These are phyloP conservation scores for Cylindrodendrum hubeiense DNA, from an alignment of 2,329 filamentous ascomycete genomes.

Conservation along the genomic window DNA sequence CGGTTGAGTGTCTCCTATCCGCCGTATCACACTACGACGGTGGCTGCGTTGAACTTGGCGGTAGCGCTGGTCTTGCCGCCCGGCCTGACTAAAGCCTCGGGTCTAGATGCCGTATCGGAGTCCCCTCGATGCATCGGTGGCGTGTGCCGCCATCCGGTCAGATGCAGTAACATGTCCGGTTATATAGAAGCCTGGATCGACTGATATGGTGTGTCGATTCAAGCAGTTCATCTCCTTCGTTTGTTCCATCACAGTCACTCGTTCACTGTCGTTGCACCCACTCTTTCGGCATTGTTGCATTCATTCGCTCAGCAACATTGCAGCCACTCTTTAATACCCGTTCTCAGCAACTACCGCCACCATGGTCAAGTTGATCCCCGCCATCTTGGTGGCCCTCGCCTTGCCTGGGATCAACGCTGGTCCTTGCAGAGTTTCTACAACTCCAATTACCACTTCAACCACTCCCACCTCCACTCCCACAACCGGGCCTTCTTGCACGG, in stretches of 20 bases:
- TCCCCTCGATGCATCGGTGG: neutral
- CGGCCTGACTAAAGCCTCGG: neutral
- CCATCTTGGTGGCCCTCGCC: neutral
- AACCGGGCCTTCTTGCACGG: neutral
- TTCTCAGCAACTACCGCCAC: neutral
- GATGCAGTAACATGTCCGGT: neutral
- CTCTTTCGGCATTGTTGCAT: neutral
- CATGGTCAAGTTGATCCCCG: constrained; percentile 1
- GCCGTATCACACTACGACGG: neutral
- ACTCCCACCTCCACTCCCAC: neutral
- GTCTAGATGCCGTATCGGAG: neutral
- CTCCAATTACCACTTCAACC: neutral
- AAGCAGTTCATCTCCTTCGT: neutral
- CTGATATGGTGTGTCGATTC: neutral
- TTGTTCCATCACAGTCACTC: neutral
- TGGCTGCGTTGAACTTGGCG: neutral
- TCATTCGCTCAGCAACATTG: neutral
- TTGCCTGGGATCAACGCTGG: constrained; percentile 1
- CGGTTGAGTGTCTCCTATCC: neutral
- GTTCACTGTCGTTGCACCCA: neutral
- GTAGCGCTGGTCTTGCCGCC: neutral
- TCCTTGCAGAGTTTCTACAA: neutral
- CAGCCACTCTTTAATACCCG: neutral
- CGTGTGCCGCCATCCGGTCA: neutral
- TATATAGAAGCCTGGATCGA: neutral